Conservation (phyloP, 306 rosid species). For the Leucaena leucocephala region DNA sequence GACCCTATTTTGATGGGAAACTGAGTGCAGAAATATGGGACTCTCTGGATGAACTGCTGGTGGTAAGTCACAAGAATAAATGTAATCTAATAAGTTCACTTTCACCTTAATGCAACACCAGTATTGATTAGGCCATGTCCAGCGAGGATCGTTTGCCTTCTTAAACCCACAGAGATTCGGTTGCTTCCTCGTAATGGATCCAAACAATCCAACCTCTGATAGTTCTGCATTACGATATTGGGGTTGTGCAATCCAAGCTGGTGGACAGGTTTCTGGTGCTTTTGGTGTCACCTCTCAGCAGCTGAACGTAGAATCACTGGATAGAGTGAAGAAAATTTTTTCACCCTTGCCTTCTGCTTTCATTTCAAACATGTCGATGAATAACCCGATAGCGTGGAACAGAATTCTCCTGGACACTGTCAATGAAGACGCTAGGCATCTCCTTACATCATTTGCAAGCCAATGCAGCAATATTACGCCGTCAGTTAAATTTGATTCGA, state of each 20-base stretch:
- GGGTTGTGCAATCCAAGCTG: constrained; percentile 93
- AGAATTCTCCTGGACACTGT: constrained; percentile 44
- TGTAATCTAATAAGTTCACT: constrained; percentile 12
- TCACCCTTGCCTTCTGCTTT: constrained; percentile 74
- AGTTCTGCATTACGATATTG: constrained; percentile 83
- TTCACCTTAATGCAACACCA: constrained; percentile 15
- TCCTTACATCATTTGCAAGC: constrained; percentile 55
- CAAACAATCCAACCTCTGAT: constrained; percentile 62
- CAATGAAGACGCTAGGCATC: constrained; percentile 56
- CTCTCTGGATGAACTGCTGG: constrained; percentile 68
- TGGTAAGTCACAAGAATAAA: constrained; percentile 52
- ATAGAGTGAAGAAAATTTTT: constrained; percentile 51
- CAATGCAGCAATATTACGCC: constrained; percentile 40
- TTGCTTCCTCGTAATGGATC: constrained; percentile 84
- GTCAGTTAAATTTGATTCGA: constrained; percentile 69
- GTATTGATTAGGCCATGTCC: constrained; percentile 41
- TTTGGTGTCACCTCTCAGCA: constrained; percentile 53
- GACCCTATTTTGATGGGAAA: constrained; percentile 56
- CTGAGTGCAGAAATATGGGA: constrained; percentile 56
- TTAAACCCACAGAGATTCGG: constrained; percentile 69
- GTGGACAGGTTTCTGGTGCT: constrained; percentile 81
- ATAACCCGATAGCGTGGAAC: constrained; percentile 59
- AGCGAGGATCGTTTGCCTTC: constrained; percentile 83
- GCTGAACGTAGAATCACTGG: constrained; percentile 47
- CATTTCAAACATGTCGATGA: constrained; percentile 55